Evolutionary conservation across 2,329 filamentous ascomycete genomes (phyloP), one percentile per base, ranked within the genome.

Genomic region (Cladobotryum mycophilum): DNA sequence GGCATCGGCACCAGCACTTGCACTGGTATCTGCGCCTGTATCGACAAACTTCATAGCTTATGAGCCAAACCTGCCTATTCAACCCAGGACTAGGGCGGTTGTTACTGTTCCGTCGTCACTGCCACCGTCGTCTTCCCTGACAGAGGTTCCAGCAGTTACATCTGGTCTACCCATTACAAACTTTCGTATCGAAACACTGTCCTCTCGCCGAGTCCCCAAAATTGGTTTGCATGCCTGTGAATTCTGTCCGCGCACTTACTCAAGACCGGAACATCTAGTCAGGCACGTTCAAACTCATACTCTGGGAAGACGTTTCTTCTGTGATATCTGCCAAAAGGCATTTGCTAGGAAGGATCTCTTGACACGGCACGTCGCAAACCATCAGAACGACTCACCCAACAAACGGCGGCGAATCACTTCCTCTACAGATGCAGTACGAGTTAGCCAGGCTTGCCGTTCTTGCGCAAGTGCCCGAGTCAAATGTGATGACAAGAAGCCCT

Each of bases 401-500:
- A 76, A 73, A 57, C 67, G 75, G 34, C 69, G 76, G 35, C 70
- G 74, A 12, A 70, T 71, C 46, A 69, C 70, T 41, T 62, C 72
- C 1, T 72, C 72, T 1, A 71, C 73, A 3, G 71, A 67, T 14
- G 67, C 72, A 2, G 71, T 73, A 17, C 74, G 77, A 12, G 77
- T 80, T 11, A 75, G 72, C 9, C 75, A 79, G 55, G 77, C 77
- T 13, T 80, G 77, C 55, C 70, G 71, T 20, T 65, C 73, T 9
- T 80, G 77, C 55, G 76, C 77, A 3, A 61, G 70, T 15, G 76
- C 77, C 11, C 68, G 77, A 17, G 75, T 80, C 41, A 80, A 79
- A 56, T 80, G 77, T 53, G 76, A 79, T 53, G 77, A 80, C 51
- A 60, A 67, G 18, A 80, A 80, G 61, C 77, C 77, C 33, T 80